Base-by-base conservation (phyloP, 2,329 filamentous ascomycete species). In the Didymella segeticola region DNA sequence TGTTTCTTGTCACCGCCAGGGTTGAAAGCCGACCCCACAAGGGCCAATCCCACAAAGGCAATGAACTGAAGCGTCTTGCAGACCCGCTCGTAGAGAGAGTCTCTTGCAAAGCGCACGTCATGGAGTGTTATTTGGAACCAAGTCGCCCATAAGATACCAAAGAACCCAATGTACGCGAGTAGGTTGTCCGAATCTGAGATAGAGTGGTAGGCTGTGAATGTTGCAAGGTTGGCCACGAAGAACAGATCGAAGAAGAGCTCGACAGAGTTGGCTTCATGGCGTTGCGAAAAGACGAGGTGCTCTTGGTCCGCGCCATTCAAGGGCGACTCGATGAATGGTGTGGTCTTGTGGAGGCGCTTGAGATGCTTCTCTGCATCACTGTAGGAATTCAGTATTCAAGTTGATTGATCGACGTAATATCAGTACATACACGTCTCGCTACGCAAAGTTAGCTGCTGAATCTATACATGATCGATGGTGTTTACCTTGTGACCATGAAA, bases 51-150 rank as follows among this genome's bases (percentile, higher is more conserved):
- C 15, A 75, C 71, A 43, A 75, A 75, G 4, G 67, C 64, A 25
- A 72, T 70, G 56, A 75, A 74, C 43, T 76, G 73, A 1, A 72
- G 43, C 3, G 66, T 67, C 56, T 75, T 76, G 67, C 71, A 75
- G 7, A 60, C 50, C 7, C 73, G 68, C 62, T 76, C 73, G 49
- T 73, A 76, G 2, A 75, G 61, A 10, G 66, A 71, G 43, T 75
- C 73, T 43, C 72, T 63, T 2, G 73, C 71, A 55, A 75, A 75
- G 1, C 72, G 69, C n/a, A 75, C 72, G 69, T 76, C 73, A 53
- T 75, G 70, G 4, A 76, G 66, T 11, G 71, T 74, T 42, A 75
- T 68, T 49, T 76, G 71, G 52, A 75, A 75, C 73, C 73, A 76
- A 9, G 57, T 66, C 5, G 66, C 68, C 73, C 73, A 76, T 9